phyloP scores from a whole-genome alignment of 225 moss, liverwort and hornwort species.

The Physcomitrium patens region DNA sequence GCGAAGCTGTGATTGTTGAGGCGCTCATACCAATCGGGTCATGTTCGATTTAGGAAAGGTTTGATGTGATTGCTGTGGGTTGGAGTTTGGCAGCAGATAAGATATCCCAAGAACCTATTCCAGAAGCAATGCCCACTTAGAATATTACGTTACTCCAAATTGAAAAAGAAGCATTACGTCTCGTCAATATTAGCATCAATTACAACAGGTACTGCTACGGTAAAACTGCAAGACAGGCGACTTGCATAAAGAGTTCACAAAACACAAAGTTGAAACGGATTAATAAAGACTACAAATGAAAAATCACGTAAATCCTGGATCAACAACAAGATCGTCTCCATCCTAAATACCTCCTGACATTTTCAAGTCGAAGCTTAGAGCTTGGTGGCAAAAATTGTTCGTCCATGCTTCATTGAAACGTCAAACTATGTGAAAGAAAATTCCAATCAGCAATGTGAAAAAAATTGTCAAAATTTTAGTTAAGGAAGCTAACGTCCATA shows the following conservation, averaged over 20 bases:
- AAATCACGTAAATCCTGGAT: not conserved
- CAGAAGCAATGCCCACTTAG: conserved; percentile 70
- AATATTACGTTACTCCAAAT: conserved; percentile 80
- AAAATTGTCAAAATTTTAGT: not conserved
- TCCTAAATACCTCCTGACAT: conserved; percentile 41
- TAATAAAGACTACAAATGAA: not conserved
- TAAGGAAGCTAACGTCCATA: conserved; percentile 7
- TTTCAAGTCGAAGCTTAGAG: conserved; percentile 38
- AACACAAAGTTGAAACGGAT: not conserved
- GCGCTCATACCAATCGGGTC: not conserved
- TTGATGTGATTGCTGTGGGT: conserved; percentile 37
- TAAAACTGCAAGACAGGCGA: not conserved
- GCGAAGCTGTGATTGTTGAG: not conserved
- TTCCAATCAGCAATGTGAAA: conserved; percentile 1
- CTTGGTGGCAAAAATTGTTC: conserved; percentile 67
- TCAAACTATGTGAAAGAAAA: conserved; percentile 62
- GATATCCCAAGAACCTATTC: conserved; percentile 79
- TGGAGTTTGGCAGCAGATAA: conserved; percentile 78
- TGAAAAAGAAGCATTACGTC: conserved; percentile 59
- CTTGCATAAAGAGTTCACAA: not conserved
- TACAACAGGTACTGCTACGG: not conserved
- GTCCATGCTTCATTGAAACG: conserved; percentile 72
- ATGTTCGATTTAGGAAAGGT: conserved; percentile 1
- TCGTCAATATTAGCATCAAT: not conserved
- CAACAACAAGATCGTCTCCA: not conserved